These are phyloP conservation scores for Colletotrichum cordylinicola DNA, from an alignment of 2,329 filamentous ascomycete genomes.

Conservation along the genomic window DNA sequence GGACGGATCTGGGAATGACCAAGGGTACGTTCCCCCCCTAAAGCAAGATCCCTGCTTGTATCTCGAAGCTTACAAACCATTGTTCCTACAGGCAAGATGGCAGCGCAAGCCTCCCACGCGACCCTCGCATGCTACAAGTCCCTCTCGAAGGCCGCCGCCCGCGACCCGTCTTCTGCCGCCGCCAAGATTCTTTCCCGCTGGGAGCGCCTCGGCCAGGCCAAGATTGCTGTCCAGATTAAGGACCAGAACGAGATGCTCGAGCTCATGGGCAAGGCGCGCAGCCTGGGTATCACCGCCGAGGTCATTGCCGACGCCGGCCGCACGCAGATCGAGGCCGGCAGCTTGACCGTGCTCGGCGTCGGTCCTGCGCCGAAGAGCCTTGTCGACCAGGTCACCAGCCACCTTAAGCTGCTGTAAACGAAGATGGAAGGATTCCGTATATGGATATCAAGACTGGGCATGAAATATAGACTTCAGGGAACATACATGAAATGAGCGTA, in stretches of 20 bases:
- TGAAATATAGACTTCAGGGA: constrained; percentile 7
- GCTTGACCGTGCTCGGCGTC: constrained; percentile 88
- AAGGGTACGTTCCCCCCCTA: constrained; percentile 69
- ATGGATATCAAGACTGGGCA: not conserved
- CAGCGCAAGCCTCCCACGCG: constrained; percentile 94
- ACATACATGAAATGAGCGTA: constrained; percentile 6
- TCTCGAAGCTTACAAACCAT: not conserved
- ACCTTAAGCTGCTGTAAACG: constrained; percentile 78
- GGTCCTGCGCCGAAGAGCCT: constrained; percentile 83
- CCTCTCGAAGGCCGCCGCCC: constrained; percentile 62
- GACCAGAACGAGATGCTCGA: constrained; percentile 81
- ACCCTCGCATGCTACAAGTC: constrained; percentile 97
- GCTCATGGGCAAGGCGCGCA: constrained; percentile 79
- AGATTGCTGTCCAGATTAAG: constrained; percentile 91
- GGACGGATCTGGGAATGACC: constrained; percentile 96
- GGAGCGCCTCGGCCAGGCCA: constrained; percentile 87
- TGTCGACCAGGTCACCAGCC: constrained; percentile 85
- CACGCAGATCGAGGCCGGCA: constrained; percentile 94
- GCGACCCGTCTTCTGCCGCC: constrained; percentile 56
- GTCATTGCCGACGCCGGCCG: constrained; percentile 95
- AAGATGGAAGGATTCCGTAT: not conserved
- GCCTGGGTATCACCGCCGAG: constrained; percentile 84
- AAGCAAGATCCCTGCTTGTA: not conserved
- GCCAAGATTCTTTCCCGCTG: constrained; percentile 77
- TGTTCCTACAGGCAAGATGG: constrained; percentile 80